A percentile compares a stretch with the other conserved stretches of the same genome.
Evolutionary conservation across 352 stramenopile species (phyloP).

Genomic region (Globisporangium middletonii): DNA sequence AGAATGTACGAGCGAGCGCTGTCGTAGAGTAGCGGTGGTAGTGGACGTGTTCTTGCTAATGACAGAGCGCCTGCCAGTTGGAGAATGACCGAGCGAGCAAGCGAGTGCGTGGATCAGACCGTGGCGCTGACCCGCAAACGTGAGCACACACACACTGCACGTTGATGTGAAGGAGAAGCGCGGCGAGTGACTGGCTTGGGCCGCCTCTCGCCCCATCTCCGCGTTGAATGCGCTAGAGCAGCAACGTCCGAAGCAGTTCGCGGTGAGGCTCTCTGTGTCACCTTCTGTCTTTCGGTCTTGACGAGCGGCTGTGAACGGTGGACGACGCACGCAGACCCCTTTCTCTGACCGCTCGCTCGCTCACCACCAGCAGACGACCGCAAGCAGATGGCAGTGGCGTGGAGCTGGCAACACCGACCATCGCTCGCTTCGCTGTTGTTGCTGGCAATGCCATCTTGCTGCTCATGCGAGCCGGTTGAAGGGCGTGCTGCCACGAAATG

Average conservation of each 20-base stretch:
- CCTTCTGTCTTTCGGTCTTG: background rate
- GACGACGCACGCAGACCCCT: background rate
- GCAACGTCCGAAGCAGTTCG: background rate
- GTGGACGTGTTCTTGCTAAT: background rate
- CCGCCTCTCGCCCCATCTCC: background rate
- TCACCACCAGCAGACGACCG: background rate
- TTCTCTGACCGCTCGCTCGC: background rate
- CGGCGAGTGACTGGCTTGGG: background rate
- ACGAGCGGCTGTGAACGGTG: background rate
- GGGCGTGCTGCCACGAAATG: too few relatives aligned
- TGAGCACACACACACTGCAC: background rate
- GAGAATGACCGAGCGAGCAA: constrained; percentile 11
- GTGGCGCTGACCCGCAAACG: background rate
- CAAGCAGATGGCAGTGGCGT: background rate
- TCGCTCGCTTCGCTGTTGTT: background rate
- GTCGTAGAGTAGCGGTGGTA: background rate
- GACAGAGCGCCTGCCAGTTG: constrained; percentile 14
- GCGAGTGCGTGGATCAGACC: background rate
- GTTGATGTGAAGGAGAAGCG: background rate
- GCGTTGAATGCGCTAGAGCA: background rate
- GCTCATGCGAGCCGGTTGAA: too few relatives aligned
- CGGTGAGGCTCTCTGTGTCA: background rate
- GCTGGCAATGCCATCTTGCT: background rate
- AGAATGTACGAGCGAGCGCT: background rate
- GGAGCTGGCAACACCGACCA: too few relatives aligned